Evolutionary conservation across 163 green algal genomes (phyloP), one percentile per base, ranked within the genome.

Genomic region (Dunaliella salina): DNA sequence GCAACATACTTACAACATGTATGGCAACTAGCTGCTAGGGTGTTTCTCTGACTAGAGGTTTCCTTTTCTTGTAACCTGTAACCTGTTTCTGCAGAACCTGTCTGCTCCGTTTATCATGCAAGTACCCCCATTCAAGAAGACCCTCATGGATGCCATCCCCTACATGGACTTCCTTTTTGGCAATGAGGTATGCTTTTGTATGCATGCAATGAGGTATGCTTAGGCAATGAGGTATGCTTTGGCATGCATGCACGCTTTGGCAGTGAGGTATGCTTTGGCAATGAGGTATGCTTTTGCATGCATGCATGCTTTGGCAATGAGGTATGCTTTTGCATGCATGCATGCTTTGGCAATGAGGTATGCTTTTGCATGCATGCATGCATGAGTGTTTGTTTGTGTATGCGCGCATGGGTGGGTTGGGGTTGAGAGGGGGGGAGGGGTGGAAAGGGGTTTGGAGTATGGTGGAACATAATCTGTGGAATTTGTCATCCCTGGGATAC

Each of bases 81-180:
- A 8, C 40, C 8, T 50, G 40, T 50, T 50, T 80, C 82, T 59
- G 85, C 88, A 96, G 93, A 99, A 99, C 94, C 88, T 99, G 17
- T 97, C 95, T 0, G 97, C 97, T 3, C 96, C 97, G 34, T 99
- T 99, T 92, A 95, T 99, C 85, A 94, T 95, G 81, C 91, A 99
- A 93, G 98, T 99, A 30, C 96, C 97, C 1, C 95, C 96, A 80
- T 99, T 99, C 94, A 98, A 97, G 91, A 91, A 94, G 88, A 89
- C 91, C 1, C 91, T 99, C 11, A 94, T 94, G 87, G 92, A 98
- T 32, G 86, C 95, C 32, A 90, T 99, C 87, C 96, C 95, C 32
- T 98, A 97, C 88, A 91, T 98, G 1, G 97, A 99, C 92, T 98
- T 96, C 89, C 89, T 99, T 80, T 99, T 99, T 91, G 97, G 95